Evolutionary conservation across 2,329 filamentous ascomycete genomes (phyloP), one percentile per base, ranked within the genome.

Genomic region (Diaporthe ilicicola): DNA sequence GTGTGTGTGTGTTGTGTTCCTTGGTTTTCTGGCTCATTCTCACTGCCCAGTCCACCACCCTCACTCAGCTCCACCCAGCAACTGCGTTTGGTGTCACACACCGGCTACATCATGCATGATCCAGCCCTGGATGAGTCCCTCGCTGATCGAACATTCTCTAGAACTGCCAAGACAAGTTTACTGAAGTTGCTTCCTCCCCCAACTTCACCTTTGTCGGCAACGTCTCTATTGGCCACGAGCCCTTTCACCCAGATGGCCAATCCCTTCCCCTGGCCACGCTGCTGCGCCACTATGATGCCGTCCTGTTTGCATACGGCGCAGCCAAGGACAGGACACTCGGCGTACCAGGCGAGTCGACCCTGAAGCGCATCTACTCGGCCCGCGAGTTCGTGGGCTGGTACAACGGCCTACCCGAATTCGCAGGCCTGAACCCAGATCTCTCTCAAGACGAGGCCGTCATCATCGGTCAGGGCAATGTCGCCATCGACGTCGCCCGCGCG

Each of bases 381-480:
- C 90, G 96, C 34, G 92, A 94, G 48, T 98, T 98, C 79, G 96
- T 99, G 1, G 96, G 95, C 22, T 99, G 96, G 96, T 99, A 99
- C 81, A 99, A 99, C 80, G 96, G 96, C 3, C 86, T 97, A 3
- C 96, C 96, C 0, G 93, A 97, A 76, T 93, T 93, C 78, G 88
- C 92, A 24, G 81, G 88, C 75, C 83, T 97, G 9, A 84, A 88
- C n/a, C 93, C 94, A 0, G 89, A 94, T 77, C 86, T 98, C 32
- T 88, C 90, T 0, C 84, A 86, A 12, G 93, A 92, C 0, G 94
- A 97, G 64, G 96, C 94, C 1, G 90, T 98, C 39, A 87, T 99
- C 59, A 91, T 99, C 74, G 96, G 96, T 2, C 95, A 99, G 78
- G 96, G 96, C 19, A 99, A 99, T 81, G 96, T 99, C 10, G 96